Evolutionary conservation across 169 alveolate genomes (phyloP).

Genomic region (Pseudocohnilembus persalinus): DNA sequence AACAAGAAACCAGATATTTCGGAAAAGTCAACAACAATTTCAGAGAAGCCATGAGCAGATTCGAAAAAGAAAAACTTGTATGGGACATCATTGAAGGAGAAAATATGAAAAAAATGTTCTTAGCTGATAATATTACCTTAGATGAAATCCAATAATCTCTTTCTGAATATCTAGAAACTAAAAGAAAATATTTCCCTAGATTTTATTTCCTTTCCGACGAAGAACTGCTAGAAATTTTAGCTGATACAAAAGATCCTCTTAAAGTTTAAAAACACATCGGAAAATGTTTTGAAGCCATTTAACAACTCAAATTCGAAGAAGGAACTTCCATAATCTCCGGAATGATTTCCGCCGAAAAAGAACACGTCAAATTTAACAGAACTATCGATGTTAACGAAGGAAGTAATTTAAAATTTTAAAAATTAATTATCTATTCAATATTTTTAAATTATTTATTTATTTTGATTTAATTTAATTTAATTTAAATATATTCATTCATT

Average conservation of each 20-base stretch:
- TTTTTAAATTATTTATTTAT: conserved; percentile 24
- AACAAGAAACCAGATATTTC: conserved; percentile 82
- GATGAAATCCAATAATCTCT: conserved; percentile 87
- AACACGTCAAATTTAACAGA: conserved; percentile 76
- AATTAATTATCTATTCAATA: conserved; percentile 22
- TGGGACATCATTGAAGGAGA: conserved; percentile 61
- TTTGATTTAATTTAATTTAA: too few species aligned
- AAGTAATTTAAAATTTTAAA: not conserved
- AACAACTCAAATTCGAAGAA: conserved; percentile 69
- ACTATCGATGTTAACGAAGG: conserved; percentile 84
- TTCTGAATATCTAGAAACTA: conserved; percentile 92
- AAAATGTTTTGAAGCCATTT: conserved; percentile 92
- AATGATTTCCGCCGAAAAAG: conserved; percentile 89
- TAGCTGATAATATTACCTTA: conserved; percentile 56
- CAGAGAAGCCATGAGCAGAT: conserved; percentile 77
- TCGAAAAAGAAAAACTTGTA: conserved; percentile 36
- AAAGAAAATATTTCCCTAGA: conserved; percentile 88
- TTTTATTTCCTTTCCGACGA: conserved; percentile 95
- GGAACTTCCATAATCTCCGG: conserved; percentile 77
- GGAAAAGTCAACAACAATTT: conserved; percentile 86
- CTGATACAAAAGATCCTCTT: conserved; percentile 93
- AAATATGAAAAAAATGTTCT: conserved; percentile 62
- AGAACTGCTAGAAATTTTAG: conserved; percentile 92
- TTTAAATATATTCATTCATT: conserved; percentile 12
- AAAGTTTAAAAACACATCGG: conserved; percentile 91